Conservation (phyloP, 106 monocot species). For the Allium fistulosum region DNA sequence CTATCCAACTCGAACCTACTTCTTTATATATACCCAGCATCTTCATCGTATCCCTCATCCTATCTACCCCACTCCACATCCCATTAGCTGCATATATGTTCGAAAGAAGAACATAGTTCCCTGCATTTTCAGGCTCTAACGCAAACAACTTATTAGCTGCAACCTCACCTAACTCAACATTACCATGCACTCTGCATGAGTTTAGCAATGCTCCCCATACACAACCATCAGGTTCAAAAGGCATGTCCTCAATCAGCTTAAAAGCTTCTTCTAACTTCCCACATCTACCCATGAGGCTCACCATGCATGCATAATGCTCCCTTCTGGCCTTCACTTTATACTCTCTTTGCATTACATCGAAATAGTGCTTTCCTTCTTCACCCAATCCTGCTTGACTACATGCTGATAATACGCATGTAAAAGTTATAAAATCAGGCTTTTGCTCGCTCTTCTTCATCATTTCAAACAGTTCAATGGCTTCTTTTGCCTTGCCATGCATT, state of each 20-base stretch:
- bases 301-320: constrained; percentile 85
- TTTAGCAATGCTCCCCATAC: constrained; percentile 79
- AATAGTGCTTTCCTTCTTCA: constrained; percentile 44
- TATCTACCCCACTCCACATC: constrained; percentile 44
- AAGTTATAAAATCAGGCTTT: constrained; percentile 56
- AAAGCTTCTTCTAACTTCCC: constrained; percentile 57
- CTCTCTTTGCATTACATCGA: constrained; percentile 40
- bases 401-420: constrained; percentile 56
- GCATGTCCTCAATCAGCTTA: constrained; percentile 46
- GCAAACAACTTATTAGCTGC: constrained; percentile 61
- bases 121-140: constrained; percentile 69
- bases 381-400: constrained; percentile 62
- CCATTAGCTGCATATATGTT: constrained; percentile 76
- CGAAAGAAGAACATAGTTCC: constrained; percentile 74
- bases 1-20: constrained; percentile 76
- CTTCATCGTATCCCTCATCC: constrained; percentile 53
- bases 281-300: constrained; percentile 63
- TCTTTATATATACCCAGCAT: constrained; percentile 60
- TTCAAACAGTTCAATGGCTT: constrained; percentile 38
- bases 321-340: constrained; percentile 37
- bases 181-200: constrained; percentile 56
- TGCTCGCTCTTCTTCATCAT: constrained; percentile 34
- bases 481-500: constrained; percentile 63
- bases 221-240: constrained; percentile 57
- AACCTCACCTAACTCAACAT: constrained; percentile 58